phyloP scores from a whole-genome alignment of 2,329 filamentous ascomycete species.

The Colletotrichum tamarilloi region DNA sequence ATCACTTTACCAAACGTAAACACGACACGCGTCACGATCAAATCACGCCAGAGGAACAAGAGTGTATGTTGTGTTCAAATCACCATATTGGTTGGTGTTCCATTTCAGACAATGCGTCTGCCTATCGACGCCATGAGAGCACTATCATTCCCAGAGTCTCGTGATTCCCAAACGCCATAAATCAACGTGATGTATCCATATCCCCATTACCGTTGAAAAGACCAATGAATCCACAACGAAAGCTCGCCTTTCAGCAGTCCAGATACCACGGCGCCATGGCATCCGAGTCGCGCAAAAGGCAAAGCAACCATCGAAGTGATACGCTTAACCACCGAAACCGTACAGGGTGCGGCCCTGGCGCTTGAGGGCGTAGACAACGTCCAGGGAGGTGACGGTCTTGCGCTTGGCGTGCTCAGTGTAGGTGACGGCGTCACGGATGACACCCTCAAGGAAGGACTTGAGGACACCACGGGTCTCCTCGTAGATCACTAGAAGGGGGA shows the following conservation, averaged over 20 bases:
- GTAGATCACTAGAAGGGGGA: conserved; percentile 71
- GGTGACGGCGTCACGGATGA: conserved; percentile 81
- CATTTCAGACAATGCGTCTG: conserved; percentile 37
- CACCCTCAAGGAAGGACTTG: conserved; percentile 82
- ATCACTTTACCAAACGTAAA: not conserved
- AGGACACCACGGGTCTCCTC: conserved; percentile 82
- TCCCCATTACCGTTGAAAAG: conserved; percentile 34
- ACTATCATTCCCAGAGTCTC: conserved; percentile 36
- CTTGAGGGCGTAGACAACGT: conserved; percentile 76
- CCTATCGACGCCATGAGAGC: conserved; percentile 38
- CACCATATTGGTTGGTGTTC: conserved; percentile 37
- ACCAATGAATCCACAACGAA: conserved; percentile 23
- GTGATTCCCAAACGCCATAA: conserved; percentile 41
- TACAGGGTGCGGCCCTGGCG: conserved; percentile 82
- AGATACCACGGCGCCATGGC: conserved; percentile 14
- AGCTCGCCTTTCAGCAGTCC: not conserved
- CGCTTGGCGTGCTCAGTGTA: conserved; percentile 86
- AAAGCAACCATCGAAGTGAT: conserved; percentile 24
- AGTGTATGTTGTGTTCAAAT: conserved; percentile 30
- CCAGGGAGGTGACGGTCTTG: conserved; percentile 80
- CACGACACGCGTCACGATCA: conserved; percentile 3
- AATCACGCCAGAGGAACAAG: not conserved
- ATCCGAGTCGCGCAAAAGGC: not conserved
- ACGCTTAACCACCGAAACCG: conserved; percentile 85
- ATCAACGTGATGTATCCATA: conserved; percentile 38